Evolutionary conservation across 2,329 filamentous ascomycete species (phyloP).

Genomic region (Gremmenia infestans): DNA sequence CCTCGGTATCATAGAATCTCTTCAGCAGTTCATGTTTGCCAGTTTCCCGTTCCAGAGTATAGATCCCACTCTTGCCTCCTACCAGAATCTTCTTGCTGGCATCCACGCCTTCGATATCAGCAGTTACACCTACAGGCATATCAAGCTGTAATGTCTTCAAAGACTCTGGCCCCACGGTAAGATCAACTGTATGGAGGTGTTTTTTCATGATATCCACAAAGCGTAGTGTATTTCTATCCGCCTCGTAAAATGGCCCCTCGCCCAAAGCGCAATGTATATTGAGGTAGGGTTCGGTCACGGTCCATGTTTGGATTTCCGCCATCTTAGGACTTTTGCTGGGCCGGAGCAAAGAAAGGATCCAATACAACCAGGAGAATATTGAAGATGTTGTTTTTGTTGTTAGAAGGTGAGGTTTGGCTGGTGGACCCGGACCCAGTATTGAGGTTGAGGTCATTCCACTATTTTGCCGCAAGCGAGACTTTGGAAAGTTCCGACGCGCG

Average conservation of each 20-base stretch:
- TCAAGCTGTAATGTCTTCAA: slow-evolving; percentile 42
- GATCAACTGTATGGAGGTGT: slow-evolving; percentile 65
- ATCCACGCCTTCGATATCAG: slow-evolving; percentile 66
- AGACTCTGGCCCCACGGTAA: slow-evolving; percentile 47
- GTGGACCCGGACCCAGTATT: neutral
- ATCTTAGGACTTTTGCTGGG: slow-evolving; percentile 3
- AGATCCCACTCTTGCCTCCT: slow-evolving; percentile 76
- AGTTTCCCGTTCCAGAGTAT: slow-evolving; percentile 63
- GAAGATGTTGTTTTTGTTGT: slow-evolving; percentile 1
- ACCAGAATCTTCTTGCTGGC: slow-evolving; percentile 63
- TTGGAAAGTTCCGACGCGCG: too few species aligned
- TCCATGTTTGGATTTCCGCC: slow-evolving; percentile 38
- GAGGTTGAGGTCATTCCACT: neutral
- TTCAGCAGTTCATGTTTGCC: slow-evolving; percentile 50
- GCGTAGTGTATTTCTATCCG: slow-evolving; percentile 58
- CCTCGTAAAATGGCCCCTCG: slow-evolving; percentile 72
- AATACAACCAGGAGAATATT: slow-evolving; percentile 12
- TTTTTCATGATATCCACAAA: slow-evolving; percentile 81
- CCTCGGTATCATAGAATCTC: slow-evolving; percentile 38
- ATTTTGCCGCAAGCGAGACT: neutral
- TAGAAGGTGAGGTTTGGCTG: neutral
- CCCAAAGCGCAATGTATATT: slow-evolving; percentile 61
- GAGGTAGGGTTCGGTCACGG: slow-evolving; percentile 47
- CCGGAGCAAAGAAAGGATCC: slow-evolving; percentile 11
- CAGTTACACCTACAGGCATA: slow-evolving; percentile 61